Percentiles rank a stretch among this genome's conserved stretches.
Conservation (phyloP, 1,284 basidiomycete species). For the Ceratobasidium papillatum region DNA sequence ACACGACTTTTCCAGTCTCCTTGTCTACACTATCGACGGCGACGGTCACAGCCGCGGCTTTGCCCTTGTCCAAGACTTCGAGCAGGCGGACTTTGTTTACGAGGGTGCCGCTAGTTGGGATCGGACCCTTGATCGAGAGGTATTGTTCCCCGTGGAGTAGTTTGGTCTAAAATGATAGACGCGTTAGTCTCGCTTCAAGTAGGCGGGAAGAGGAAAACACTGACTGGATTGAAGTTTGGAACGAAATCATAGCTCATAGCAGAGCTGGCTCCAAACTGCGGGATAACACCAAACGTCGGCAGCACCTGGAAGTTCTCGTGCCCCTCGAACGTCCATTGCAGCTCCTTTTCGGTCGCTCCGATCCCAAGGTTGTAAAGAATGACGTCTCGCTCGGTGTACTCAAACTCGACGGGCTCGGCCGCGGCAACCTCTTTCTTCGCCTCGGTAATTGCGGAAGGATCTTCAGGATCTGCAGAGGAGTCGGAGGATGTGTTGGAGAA, state of each 20-base stretch:
- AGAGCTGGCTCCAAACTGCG: constrained; percentile 82
- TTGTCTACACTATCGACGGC: constrained; percentile 84
- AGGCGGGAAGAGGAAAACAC: constrained; percentile 22
- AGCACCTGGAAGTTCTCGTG: constrained; percentile 86
- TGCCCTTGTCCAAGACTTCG: constrained; percentile 90
- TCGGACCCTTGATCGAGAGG: constrained; percentile 84
- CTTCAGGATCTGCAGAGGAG: constrained; percentile 63
- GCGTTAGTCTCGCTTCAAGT: constrained; percentile 43
- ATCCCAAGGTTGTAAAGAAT: constrained; percentile 96
- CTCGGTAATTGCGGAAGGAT: constrained; percentile 82
- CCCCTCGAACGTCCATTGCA: constrained; percentile 92
- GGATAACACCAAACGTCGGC: constrained; percentile 95
- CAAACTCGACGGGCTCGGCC: constrained; percentile 66
- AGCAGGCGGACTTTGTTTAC: constrained; percentile 77
- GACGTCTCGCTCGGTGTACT: constrained; percentile 88
- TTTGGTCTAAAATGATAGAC: constrained; percentile 80
- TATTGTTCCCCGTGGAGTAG: constrained; percentile 99
- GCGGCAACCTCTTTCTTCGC: constrained; percentile 71
- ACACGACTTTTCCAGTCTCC: constrained; percentile 79
- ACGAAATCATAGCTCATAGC: constrained; percentile 81
- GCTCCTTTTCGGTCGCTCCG: constrained; percentile 93
- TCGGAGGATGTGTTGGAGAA: constrained; percentile 67
- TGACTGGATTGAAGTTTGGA: constrained; percentile 92
- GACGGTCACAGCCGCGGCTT: constrained; percentile 87
- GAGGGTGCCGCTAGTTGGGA: constrained; percentile 88